Percentiles rank a stretch among this genome's conserved stretches.
phyloP scores from a whole-genome alignment of 805 yeast genomes.

The Millerozyma acaciae region DNA sequence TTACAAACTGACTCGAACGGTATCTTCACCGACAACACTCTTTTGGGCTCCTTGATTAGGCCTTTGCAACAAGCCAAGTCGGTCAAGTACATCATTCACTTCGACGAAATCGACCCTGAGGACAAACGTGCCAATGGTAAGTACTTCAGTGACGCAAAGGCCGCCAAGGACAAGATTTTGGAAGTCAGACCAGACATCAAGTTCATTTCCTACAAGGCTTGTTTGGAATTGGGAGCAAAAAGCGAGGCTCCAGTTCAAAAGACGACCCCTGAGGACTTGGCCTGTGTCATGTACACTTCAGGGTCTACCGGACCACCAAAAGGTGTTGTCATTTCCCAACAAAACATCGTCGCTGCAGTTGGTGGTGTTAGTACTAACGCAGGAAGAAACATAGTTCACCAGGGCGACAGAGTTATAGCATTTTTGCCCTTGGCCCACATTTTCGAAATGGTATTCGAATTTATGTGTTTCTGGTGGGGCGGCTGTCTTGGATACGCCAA shows the following conservation, averaged over 20 bases:
- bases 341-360: slow-evolving; percentile 74
- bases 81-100: slow-evolving; percentile 68
- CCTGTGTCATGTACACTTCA: slow-evolving; percentile 84
- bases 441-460: slow-evolving; percentile 86
- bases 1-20: slow-evolving; percentile 76
- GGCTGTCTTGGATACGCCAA: slow-evolving; percentile 83
- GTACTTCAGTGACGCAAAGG: slow-evolving; percentile 52
- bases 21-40: slow-evolving; percentile 77
- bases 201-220: slow-evolving; percentile 62
- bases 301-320: slow-evolving; percentile 85
- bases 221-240: slow-evolving; percentile 59
- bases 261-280: slow-evolving; percentile 55
- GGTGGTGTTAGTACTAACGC: slow-evolving; percentile 76
- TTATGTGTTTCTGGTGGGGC: slow-evolving; percentile 84
- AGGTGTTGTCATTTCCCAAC: slow-evolving; percentile 70
- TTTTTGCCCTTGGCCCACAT: slow-evolving; percentile 96
- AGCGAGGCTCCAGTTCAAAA: slow-evolving; percentile 37
- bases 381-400: slow-evolving; percentile 44
- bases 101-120: slow-evolving; percentile 54
- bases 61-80: slow-evolving; percentile 64
- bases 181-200: slow-evolving; percentile 74
- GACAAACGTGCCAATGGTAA: slow-evolving; percentile 65
- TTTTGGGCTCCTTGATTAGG: slow-evolving; percentile 60
- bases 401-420: slow-evolving; percentile 71
- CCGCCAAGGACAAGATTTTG: slow-evolving; percentile 56